Percentiles rank a stretch among this genome's conserved stretches.
These are phyloP conservation scores for Clathrus columnatus DNA, from an alignment of 768 basidiomycete genomes.

Conservation along the genomic window DNA sequence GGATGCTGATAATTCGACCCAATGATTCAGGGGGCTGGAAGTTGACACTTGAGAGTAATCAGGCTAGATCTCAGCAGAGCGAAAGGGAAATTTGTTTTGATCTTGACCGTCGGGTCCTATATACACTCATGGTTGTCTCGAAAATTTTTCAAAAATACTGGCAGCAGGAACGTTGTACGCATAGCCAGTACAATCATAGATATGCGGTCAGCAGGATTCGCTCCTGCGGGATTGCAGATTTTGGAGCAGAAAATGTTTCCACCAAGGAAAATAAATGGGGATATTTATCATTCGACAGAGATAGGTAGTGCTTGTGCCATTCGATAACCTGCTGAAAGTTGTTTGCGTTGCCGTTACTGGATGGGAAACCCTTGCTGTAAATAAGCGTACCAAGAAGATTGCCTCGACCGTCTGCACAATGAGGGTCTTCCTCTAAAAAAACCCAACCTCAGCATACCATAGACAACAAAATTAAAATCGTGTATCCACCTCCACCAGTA, in stretches of 20 bases:
- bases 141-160: slow-evolving; percentile 50
- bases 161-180: slow-evolving; percentile 63
- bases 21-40: slow-evolving; percentile 40
- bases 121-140: slow-evolving; percentile 56
- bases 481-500: slow-evolving; percentile 45
- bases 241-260: slow-evolving; percentile 59
- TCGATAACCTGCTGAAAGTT: too few relatives aligned
- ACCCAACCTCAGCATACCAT: neutral
- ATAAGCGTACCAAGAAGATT: slow-evolving; percentile 70
- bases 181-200: slow-evolving; percentile 68
- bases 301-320: too few relatives aligned
- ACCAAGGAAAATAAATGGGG: slow-evolving; percentile 70
- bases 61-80: too few relatives aligned
- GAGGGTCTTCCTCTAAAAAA: slow-evolving; percentile 4
- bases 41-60: slow-evolving; percentile 26
- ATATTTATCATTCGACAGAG: too few relatives aligned
- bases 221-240: slow-evolving; percentile 49
- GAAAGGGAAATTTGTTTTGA: neutral
- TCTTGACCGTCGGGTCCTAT: slow-evolving; percentile 27
- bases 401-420: slow-evolving; percentile 42
- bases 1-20: slow-evolving; percentile 35
- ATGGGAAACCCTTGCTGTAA: slow-evolving; percentile 45
- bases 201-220: slow-evolving; percentile 61
- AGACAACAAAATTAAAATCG: neutral
- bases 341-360: too few relatives aligned